Conservation (phyloP, 352 stramenopile genomes). For the Globisporangium emineosum region DNA sequence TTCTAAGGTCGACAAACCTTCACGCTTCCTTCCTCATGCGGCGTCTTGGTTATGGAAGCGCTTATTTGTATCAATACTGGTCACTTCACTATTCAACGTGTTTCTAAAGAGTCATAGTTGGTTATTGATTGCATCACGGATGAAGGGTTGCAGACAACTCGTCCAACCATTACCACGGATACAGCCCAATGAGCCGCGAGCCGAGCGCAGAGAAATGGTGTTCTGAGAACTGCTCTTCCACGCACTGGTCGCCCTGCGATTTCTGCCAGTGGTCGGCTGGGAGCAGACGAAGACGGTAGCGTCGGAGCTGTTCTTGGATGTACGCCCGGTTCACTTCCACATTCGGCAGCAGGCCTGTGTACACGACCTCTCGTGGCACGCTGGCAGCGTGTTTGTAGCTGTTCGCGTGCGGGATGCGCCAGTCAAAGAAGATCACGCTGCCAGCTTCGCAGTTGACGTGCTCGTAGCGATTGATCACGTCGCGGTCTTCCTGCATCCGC, state of each 20-base stretch:
- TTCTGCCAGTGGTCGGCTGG: conserved; percentile 82
- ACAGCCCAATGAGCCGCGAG: conserved; percentile 55
- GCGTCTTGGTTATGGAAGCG: too few relatives aligned
- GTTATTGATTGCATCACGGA: background rate
- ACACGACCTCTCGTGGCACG: conserved; percentile 74
- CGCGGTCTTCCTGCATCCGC: conserved; percentile 78
- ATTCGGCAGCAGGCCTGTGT: conserved; percentile 80
- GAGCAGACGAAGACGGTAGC: conserved; percentile 59
- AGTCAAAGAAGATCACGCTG: conserved; percentile 88
- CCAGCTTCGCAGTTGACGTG: conserved; percentile 60
- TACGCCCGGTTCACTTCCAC: conserved; percentile 74
- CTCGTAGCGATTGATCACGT: conserved; percentile 69
- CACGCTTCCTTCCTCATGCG: too few relatives aligned
- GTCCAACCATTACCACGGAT: conserved; percentile 42
- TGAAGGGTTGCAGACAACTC: background rate
- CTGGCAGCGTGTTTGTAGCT: conserved; percentile 68
- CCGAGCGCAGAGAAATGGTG: conserved; percentile 69
- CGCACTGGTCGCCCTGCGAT: conserved; percentile 43
- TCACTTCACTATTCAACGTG: too few relatives aligned
- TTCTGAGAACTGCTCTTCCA: conserved; percentile 55
- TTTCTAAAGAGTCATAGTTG: too few relatives aligned
- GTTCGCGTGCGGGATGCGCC: conserved; percentile 86
- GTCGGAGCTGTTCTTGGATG: conserved; percentile 64
- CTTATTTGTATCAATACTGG: too few relatives aligned
- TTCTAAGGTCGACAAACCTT: too few relatives aligned